Base-by-base conservation (phyloP, 352 stramenopile species). In the Phytopythium kandeliae region DNA sequence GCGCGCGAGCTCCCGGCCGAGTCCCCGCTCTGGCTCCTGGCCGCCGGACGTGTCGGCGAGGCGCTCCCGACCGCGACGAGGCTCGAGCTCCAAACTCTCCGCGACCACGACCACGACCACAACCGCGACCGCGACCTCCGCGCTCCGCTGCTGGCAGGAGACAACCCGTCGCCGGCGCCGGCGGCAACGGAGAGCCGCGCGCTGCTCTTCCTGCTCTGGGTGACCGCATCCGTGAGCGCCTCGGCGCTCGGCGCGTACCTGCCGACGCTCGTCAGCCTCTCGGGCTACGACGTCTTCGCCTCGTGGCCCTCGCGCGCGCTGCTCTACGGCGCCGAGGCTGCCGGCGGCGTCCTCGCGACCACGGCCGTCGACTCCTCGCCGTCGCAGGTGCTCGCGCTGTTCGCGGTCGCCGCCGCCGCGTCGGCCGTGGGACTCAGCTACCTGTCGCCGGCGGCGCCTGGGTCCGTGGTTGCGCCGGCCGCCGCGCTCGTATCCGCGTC, bases 11-110 rank as follows among this genome's bases (percentile, higher is more conserved):
- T 38, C 5, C 17, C 78, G 26, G 62, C 67, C 26, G 70, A 80
- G 40, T 80, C 70, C 11, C 70, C 70, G 41, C 65, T 64, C n/a
- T 80, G 70, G 70, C 61, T 80, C 25, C 58, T 53, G 26, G 59
- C 48, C 45, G 51, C 69, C 13, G 61, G 64, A 17, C 57, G 58
- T 1, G 62, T 16, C 15, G 40, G 70, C n/a, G 62, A 80, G 55
- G 64, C 67, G 25, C n/a, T n/a, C n/a, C n/a, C n/a, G n/a, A n/a
- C n/a, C n/a, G n/a, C n/a, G n/a, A n/a, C n/a, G n/a, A n/a, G n/a
- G n/a, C n/a, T n/a, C n/a, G n/a, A n/a, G n/a, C n/a, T n/a, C n/a
- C n/a, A n/a, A n/a, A n/a, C n/a, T n/a, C n/a, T n/a, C n/a, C n/a
- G n/a, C n/a, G n/a, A n/a, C n/a, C n/a, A n/a, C n/a, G n/a, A n/a